Conservation (phyloP, 2,329 filamentous ascomycete genomes). For the Zasmidium citrigriseum region DNA sequence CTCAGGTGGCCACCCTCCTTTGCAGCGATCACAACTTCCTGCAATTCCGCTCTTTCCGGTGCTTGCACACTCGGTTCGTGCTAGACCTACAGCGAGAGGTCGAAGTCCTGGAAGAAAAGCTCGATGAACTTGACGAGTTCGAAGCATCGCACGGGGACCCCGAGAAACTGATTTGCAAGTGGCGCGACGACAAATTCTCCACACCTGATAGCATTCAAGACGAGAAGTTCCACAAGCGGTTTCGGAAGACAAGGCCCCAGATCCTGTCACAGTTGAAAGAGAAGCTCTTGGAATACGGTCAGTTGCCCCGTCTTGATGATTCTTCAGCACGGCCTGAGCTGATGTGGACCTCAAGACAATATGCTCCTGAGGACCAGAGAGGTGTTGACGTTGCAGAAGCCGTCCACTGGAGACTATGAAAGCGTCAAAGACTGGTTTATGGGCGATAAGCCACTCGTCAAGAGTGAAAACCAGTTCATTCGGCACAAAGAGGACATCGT, state of each 20-base stretch:
- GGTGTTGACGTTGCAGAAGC: conserved; percentile 40
- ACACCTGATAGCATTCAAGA: conserved; percentile 5
- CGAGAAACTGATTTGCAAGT: conserved; percentile 11
- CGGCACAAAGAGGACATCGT: conserved; percentile 44
- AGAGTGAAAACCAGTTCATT: conserved; percentile 39
- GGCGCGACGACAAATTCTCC: conserved; percentile 19
- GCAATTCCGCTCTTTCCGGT: conserved; percentile 42
- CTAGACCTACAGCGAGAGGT: conserved; percentile 43
- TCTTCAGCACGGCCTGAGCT: not conserved
- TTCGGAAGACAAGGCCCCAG: conserved; percentile 17
- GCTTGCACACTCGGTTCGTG: conserved; percentile 42
- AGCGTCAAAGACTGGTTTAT: conserved; percentile 40
- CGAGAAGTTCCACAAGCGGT: not conserved
- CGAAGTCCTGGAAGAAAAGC: conserved; percentile 37
- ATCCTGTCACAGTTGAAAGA: conserved; percentile 24
- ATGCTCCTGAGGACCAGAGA: conserved; percentile 42
- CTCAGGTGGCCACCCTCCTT: conserved; percentile 41
- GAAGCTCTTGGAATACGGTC: conserved; percentile 29
- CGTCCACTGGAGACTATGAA: conserved; percentile 42
- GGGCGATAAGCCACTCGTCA: conserved; percentile 38
- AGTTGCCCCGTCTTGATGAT: not conserved
- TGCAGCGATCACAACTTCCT: conserved; percentile 42
- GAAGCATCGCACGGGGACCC: conserved; percentile 16
- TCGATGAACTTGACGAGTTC: conserved; percentile 33
- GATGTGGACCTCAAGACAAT: conserved; percentile 30